Base-by-base conservation (phyloP, 441 rosid genomes). In the Gossypium schwendimanii region DNA sequence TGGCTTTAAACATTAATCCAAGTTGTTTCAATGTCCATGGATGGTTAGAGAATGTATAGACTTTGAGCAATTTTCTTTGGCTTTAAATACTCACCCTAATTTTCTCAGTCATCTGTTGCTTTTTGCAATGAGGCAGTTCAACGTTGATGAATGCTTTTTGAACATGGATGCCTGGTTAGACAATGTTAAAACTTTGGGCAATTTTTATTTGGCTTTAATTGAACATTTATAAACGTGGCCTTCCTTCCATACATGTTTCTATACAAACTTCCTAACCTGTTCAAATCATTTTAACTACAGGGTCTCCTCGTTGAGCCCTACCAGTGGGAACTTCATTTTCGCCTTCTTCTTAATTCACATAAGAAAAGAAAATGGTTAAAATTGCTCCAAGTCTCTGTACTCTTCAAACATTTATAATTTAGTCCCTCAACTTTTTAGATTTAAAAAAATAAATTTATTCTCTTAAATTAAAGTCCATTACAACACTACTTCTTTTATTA, bases 251-350 rank as follows among this genome's bases (percentile, higher is more conserved):
- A n/a, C 2, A 4, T 49, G 53, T 49, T 49, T 49, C 18, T 49
- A 1, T 49, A 8, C 44, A 36, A 36, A 36, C 44, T 36, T 7
- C 10, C 44, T 36, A 36, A 8, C 44, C 0, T 36, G 0, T 8
- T 36, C 11, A 36, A 7, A 50, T 1, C 21, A 50, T 63, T 14
- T 66, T 60, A 41, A 69, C 47, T 72, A 41, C 26, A 91, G 96
- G 86, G 83, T 36, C 74, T 84, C 44, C 84, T 88, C 55, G 73
- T 90, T 11, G 96, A 93, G 80, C 44, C 52, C 76, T 1, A 88
- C 92, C 1, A 79, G 91, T 45, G 96, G 97, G 20, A 50, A 50
- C 4, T 50, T 50, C 7, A 50, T 50, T 50, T 50, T n/a, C 9
- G 2, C 11, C 11, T 1, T 2, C 18, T 50, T 50, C 7, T 15